Evolutionary conservation across 2,329 filamentous ascomycete species (phyloP), one percentile per base, ranked within the genome.

Genomic region (Cladorrhinum sp.): DNA sequence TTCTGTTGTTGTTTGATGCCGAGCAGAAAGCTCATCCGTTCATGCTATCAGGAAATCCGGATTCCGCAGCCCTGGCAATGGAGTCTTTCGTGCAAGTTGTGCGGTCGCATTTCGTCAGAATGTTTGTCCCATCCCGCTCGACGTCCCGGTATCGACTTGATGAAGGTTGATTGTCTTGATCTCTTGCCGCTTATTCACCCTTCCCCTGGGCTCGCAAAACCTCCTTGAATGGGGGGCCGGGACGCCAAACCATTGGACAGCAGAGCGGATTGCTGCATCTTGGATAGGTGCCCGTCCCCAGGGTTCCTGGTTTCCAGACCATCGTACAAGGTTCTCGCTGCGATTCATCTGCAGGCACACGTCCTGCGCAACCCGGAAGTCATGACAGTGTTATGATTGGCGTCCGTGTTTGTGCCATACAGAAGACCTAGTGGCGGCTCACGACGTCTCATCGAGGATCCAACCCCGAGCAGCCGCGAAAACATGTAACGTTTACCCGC

Each of bases 201-300:
- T 66, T 55, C 42, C 58, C 58, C 58, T 62, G 58, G 57, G 42
- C 18, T 55, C 51, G 56, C 56, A 51, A 26, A 48, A 59, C 26
- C 26, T 46, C 30, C 50, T 51, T 61, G 58, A 59, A 54, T 48
- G 55, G 62, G n/a, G 55, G 55, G 55, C 33, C 60, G 56, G 56
- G 52, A 55, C 42, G 48, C 24, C 49, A 55, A 58, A 39, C 57
- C 57, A 66, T 66, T 66, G 63, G 67, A 58, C 63, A 61, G 57
- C 33, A 50, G 59, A 59, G 57, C 66, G 67, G 67, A 53, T 60
- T 64, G 58, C 52, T 62, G 65, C 67, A 69, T 66, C 16, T 54
- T 61, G 56, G 62, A 62, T 55, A 58, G 55, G 51, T 24, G 50
- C 56, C 62, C 64, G 58, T 65, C 52, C 52, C 62, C 42, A 39